Base-by-base conservation (phyloP, 2,329 filamentous ascomycete genomes). In the Neofusicoccum sp. region DNA sequence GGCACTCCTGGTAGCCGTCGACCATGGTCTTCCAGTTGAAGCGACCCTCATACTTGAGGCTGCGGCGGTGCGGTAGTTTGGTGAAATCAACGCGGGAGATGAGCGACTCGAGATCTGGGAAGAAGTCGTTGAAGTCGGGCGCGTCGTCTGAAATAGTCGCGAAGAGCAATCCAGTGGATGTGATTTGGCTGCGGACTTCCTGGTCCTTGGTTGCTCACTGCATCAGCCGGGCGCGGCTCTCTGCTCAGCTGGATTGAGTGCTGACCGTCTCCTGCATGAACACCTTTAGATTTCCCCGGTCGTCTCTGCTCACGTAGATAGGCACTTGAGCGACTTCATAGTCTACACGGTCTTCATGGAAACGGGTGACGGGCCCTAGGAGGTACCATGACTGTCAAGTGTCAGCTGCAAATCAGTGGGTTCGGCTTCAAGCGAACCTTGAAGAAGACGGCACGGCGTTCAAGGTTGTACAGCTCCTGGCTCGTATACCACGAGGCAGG, bases 1-100 rank as follows among this genome's bases (percentile, higher is more conserved):
- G 75, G 63, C 83, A 85, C 69, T 85, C 83, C 68, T 84, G 82
- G 63, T 82, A 84, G 6, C 82, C 82, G 62, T 84, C 82, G 26
- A 84, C 80, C 81, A 84, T 84, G 0, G 82, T 84, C 67, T 84
- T 84, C 82, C 82, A 84, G 67, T 85, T 85, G 73, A 85, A 84
- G 0, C 76, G 75, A 3, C 83, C 82, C 54, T 80, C 76, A 60
- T 85, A 85, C n/a, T 76, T 78, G 63, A 85, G 81, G 44, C 79
- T 81, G 24, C 78, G 76, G 3, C 81, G 76, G 64, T 83, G 75
- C 0, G 81, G 81, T 2, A 83, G 72, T 59, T 79, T 75, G 3
- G 81, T 83, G 66, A 85, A 85, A 61, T 85, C 80, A 3, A 84
- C 80, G 43, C 70, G 76, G 2, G 73, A 72, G 1, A 83, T 74